Base-by-base conservation (phyloP, 2,329 filamentous ascomycete species). In the Sordariomycetes sp. region DNA sequence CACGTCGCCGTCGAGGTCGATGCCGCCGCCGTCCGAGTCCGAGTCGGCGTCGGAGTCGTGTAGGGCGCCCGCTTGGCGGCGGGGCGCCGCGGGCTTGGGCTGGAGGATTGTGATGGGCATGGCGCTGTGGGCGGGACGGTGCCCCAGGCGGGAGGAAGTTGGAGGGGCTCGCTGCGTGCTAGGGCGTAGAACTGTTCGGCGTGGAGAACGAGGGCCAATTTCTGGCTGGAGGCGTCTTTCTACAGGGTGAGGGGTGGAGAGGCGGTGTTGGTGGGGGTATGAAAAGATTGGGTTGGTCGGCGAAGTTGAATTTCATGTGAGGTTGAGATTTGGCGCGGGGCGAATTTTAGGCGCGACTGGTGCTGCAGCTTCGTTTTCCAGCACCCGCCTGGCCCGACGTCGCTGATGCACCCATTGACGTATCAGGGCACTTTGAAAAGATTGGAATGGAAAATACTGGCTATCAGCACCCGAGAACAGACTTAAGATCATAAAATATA, bases 31-130 rank as follows among this genome's bases (percentile, higher is more conserved):
- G 12, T 14, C 18, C 3, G 73, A 72, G 55, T 75, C 73, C 3
- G 73, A 74, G 59, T 74, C 74, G 2, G 71, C 70, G 57, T 67
- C 67, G 12, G 60, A 59, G 63, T 61, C 50, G 63, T 64, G 53
- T 48, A 63, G 22, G 63, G 65, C 52, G 56, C 60, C 56, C 24
- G 51, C 51, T 7, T 53, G 51, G 24, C 25, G 24, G 58, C 64
- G 65, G 32, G 68, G 61, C 34, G 65, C 67, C 54, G 28, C 28
- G 28, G 71, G 68, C 62, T 69, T 68, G 34, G 75, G 76, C 55
- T 70, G 72, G 58, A 74, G 70, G 61, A 78, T 78, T 64, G 75
- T 77, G 69, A 78, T 77, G 65, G 76, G 74, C 76, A 78, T 78
- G 59, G 55, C 40, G 40, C 4, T 65, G 62, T 50, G 60, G 55